A percentile compares a stretch with the other conserved stretches of the same genome.
phyloP scores from a whole-genome alignment of 345 rosid genomes.

The Clausena lansium region DNA sequence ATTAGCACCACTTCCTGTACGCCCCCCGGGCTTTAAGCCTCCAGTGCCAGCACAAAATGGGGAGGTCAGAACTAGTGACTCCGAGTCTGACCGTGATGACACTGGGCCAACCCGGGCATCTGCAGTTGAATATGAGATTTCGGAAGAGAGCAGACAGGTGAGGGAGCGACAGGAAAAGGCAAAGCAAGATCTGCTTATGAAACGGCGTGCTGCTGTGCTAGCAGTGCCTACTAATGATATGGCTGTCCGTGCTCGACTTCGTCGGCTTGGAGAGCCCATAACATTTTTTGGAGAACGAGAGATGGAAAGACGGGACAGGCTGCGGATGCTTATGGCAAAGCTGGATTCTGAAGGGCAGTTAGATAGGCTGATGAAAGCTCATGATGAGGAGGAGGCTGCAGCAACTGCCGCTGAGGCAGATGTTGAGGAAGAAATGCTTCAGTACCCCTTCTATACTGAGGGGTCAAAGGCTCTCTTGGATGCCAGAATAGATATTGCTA shows the following conservation, averaged over 20 bases:
- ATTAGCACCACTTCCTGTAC: conserved; percentile 47
- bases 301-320: conserved; percentile 94
- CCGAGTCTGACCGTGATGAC: conserved; percentile 63
- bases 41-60: conserved; percentile 63
- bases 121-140: conserved; percentile 51
- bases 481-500: conserved; percentile 77
- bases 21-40: conserved; percentile 49
- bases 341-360: conserved; percentile 79
- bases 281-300: conserved; percentile 94
- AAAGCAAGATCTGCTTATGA: conserved; percentile 72
- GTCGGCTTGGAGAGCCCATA: conserved; percentile 86
- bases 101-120: conserved; percentile 14
- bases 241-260: conserved; percentile 86
- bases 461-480: conserved; percentile 70
- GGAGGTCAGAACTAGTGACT: conserved; percentile 44
- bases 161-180: conserved; percentile 92
- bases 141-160: conserved; percentile 65
- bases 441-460: conserved; percentile 84
- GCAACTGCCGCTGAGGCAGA: conserved; percentile 48
- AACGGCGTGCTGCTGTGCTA: conserved; percentile 84
- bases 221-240: conserved; percentile 97
- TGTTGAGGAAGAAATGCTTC: conserved; percentile 55
- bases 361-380: conserved; percentile 81
- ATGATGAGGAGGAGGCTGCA: conserved; percentile 79
- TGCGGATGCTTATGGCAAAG: conserved; percentile 84